A percentile compares a stretch with the other conserved stretches of the same genome.
Evolutionary conservation across 441 rosid genomes (phyloP).

Genomic region (Corymbia calophylla): DNA sequence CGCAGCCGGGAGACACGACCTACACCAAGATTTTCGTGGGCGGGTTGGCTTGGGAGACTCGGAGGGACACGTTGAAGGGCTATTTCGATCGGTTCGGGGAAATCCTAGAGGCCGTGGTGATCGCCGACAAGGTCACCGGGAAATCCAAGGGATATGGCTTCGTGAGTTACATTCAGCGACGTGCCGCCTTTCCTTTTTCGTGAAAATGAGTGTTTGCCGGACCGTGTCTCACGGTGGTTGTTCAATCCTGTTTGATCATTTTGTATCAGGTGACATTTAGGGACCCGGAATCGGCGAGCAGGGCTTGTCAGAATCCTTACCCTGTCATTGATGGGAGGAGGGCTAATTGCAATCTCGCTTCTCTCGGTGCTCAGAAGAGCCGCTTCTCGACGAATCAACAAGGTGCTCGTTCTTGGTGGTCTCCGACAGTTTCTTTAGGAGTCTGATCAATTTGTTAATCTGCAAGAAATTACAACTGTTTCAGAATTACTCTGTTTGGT

Average conservation of each 20-base stretch:
- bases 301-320: neutral
- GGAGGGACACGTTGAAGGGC: neutral
- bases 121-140: neutral
- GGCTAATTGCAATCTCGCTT: neutral
- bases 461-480: neutral
- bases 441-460: neutral
- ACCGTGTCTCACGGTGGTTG: neutral
- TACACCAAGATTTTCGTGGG: neutral
- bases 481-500: neutral
- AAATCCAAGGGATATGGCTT: neutral
- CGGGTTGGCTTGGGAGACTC: neutral
- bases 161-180: neutral
- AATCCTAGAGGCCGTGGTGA: neutral
- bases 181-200: neutral
- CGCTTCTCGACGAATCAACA: neutral
- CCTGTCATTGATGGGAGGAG: neutral
- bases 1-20: conserved; percentile 2
- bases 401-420: neutral
- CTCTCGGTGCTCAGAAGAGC: neutral
- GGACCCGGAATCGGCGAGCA: neutral
- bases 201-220: neutral
- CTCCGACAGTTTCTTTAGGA: neutral
- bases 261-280: neutral
- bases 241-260: neutral
- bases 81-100: neutral